phyloP scores from a whole-genome alignment of 2,329 filamentous ascomycete species.

The Lasiodiplodia theobromae region DNA sequence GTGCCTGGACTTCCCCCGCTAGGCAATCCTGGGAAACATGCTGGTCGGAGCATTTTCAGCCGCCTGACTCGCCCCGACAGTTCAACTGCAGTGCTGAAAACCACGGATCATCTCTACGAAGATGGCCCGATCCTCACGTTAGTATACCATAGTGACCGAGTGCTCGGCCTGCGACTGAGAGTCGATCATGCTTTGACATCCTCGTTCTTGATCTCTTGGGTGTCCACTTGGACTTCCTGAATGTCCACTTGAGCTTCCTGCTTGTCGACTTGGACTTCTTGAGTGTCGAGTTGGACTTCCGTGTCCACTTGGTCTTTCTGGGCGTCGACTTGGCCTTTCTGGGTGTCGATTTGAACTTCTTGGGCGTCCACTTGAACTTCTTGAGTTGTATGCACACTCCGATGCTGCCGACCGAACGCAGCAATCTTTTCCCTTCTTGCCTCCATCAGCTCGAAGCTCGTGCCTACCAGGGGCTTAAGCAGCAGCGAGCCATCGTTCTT shows the following conservation, averaged over 20 bases:
- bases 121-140: neutral
- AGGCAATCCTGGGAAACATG: neutral
- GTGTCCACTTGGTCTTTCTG: neutral
- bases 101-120: too few relatives aligned
- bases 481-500: neutral
- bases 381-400: neutral
- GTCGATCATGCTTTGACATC: slow-evolving; percentile 2
- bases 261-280: neutral
- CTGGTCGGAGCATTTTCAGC: neutral
- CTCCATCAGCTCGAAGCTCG: slow-evolving; percentile 10
- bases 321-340: neutral
- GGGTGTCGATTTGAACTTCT: neutral
- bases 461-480: slow-evolving; percentile 12
- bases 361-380: neutral
- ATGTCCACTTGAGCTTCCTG: neutral
- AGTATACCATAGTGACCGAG: neutral
- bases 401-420: neutral
- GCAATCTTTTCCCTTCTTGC: slow-evolving; percentile 12
- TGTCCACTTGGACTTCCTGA: neutral
- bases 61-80: neutral
- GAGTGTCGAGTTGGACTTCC: neutral
- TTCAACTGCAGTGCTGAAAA: neutral
- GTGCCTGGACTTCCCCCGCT: neutral
- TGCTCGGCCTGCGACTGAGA: neutral
- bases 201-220: neutral